phyloP scores from a whole-genome alignment of 2,329 filamentous ascomycete species.

The Trichoderma aggressivum region DNA sequence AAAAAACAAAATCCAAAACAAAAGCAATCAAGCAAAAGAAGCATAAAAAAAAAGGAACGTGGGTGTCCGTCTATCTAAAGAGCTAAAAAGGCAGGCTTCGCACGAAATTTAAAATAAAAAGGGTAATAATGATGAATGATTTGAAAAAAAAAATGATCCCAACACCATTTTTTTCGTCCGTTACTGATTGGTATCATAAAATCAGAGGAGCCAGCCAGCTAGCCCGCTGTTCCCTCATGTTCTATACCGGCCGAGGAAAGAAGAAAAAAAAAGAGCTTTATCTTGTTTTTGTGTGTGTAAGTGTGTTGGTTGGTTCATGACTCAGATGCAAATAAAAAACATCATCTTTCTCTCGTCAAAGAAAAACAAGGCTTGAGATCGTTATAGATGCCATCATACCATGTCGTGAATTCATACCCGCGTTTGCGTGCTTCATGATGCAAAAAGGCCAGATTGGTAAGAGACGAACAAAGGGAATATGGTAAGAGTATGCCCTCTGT shows the following conservation, averaged over 20 bases:
- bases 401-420: conserved; percentile 13
- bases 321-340: neutral
- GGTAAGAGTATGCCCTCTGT: neutral
- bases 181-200: conserved; percentile 17
- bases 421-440: neutral
- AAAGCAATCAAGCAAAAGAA: neutral
- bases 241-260: conserved; percentile 14
- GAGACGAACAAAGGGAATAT: neutral
- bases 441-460: neutral
- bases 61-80: conserved; percentile 17
- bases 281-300: neutral
- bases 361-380: neutral
- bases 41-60: conserved; percentile 12
- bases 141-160: neutral
- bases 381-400: conserved; percentile 3
- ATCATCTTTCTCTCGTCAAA: neutral
- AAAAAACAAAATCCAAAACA: neutral
- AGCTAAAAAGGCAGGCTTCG: neutral
- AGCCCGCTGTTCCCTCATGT: conserved; percentile 16
- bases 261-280: neutral
- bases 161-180: conserved; percentile 17
- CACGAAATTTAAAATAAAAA: neutral
- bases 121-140: neutral
- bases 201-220: conserved; percentile 17
- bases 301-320: neutral